Evolutionary conservation across 495 filamentous ascomycete genomes (phyloP), one percentile per base, ranked within the genome.

Genomic region (Aspergillus baeticus): DNA sequence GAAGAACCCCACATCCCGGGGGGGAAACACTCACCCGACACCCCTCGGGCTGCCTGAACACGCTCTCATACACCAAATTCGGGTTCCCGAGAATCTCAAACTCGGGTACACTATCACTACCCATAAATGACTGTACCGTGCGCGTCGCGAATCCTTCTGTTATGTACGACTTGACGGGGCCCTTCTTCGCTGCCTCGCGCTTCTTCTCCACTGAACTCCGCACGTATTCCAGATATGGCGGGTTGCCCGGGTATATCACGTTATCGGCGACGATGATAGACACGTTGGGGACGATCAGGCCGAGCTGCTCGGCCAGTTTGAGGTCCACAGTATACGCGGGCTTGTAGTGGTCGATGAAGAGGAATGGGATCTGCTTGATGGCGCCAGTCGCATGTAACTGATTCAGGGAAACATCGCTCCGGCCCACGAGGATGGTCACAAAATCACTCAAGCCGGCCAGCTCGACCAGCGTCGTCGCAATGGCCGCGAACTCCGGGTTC

Each of bases 271-370:
- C 83, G 20, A 89, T 59, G 10, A 91, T 78, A 0, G 84, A 83
- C 17, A 64, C 58, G 11, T 84, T 86, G 0, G 71, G 69, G 1
- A 71, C 73, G 35, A 93, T 74, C 49, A 91, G 63, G 1, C 80
- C 81, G 10, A 89, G 70, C 23, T 84, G 78, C 73, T 92, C 89
- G 55, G 83, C 86, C 1, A 88, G 73, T 73, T 89, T 90, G 58
- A 92, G 64, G 59, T 93, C 89, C 3, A 81, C 71, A 0, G 76
- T 82, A 56, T 91, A 91, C 0, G 82, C 78, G 0, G 85, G 84
- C 62, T 92, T 91, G 63, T 84, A 84, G 60, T 92, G 89, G 51
- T 91, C 89, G 29, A 92, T 71, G 62, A 91, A 90, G 57, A 89
- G 67, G 10, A 92, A 69, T 49, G 88, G 88, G 36, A 91, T 79